A percentile compares a stretch with the other conserved stretches of the same genome.
These are phyloP conservation scores for Chaetomium sp. DNA, from an alignment of 2,329 filamentous ascomycete genomes.

Conservation along the genomic window DNA sequence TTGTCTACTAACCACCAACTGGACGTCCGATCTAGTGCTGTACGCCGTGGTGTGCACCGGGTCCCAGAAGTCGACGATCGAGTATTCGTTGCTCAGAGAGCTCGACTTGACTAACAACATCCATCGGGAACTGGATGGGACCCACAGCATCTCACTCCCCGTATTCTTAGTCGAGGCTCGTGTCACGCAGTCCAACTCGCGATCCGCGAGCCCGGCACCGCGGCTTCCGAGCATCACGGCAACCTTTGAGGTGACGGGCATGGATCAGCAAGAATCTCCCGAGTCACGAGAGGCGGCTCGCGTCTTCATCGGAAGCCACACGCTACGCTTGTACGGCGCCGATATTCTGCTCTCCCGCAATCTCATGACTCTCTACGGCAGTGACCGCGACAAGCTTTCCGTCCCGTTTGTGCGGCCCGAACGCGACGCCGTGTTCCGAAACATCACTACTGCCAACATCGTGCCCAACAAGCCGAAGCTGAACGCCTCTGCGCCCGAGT, in stretches of 20 bases:
- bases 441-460: conserved; percentile 59
- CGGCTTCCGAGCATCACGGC: conserved; percentile 78
- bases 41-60: conserved; percentile 92
- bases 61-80: conserved; percentile 79
- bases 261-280: conserved; percentile 43
- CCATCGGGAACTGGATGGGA: conserved; percentile 57
- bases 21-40: conserved; percentile 79
- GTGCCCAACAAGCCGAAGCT: conserved; percentile 50
- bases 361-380: conserved; percentile 77
- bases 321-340: conserved; percentile 76
- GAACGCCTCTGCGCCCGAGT: conserved; percentile 46
- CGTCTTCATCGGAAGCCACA: conserved; percentile 85
- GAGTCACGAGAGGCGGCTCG: conserved; percentile 61
- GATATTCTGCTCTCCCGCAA: conserved; percentile 92
- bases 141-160: conserved; percentile 65
- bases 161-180: conserved; percentile 90
- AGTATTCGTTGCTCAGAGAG: conserved; percentile 65
- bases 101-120: conserved; percentile 64
- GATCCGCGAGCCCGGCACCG: conserved; percentile 63
- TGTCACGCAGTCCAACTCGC: conserved; percentile 66
- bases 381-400: conserved; percentile 78
- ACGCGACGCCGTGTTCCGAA: conserved; percentile 73
- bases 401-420: conserved; percentile 91
- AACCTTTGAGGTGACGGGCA: conserved; percentile 66
- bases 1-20: conserved; percentile 88